A percentile compares a stretch with the other conserved stretches of the same genome.
phyloP scores from a whole-genome alignment of 805 yeast genomes.

The Kluyveromyces wickerhamii region DNA sequence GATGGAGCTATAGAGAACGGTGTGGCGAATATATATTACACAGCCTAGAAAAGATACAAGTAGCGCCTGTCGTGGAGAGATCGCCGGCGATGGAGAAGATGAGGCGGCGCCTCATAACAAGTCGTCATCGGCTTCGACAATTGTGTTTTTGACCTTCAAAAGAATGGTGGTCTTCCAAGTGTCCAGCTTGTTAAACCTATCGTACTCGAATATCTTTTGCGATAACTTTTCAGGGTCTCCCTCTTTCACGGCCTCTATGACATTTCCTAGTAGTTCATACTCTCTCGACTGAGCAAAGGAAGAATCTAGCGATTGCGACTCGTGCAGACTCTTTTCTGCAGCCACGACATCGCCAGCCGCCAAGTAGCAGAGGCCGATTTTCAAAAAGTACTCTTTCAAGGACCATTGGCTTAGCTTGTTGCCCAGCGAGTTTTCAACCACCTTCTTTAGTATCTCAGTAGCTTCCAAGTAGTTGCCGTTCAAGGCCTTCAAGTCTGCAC shows the following conservation, averaged over 20 bases:
- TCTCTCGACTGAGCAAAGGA: conserved; percentile 69
- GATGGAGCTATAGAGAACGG: neutral
- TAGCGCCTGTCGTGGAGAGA: too few species aligned
- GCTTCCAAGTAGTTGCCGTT: conserved; percentile 71
- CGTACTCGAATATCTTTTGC: conserved; percentile 69
- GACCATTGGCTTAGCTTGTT: conserved; percentile 82
- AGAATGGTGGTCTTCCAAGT: conserved; percentile 83
- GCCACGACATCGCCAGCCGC: conserved; percentile 84
- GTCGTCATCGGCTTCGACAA: conserved; percentile 69
- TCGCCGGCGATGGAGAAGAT: too few species aligned
- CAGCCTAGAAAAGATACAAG: too few species aligned
- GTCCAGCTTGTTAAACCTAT: conserved; percentile 82
- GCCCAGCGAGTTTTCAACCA: conserved; percentile 67
- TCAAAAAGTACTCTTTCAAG: conserved; percentile 83
- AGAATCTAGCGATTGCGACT: conserved; percentile 64
- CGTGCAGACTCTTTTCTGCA: conserved; percentile 62
- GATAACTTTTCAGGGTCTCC: conserved; percentile 76
- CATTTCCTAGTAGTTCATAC: conserved; percentile 52
- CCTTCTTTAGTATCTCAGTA: conserved; percentile 63
- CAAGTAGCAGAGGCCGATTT: conserved; percentile 72
- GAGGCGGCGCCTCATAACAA: conserved; percentile 16
- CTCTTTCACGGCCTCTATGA: conserved; percentile 66
- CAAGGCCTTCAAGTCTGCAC: conserved; percentile 81
- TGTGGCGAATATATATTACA: too few species aligned
- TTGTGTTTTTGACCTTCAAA: conserved; percentile 68